A percentile compares a stretch with the other conserved stretches of the same genome.
These are phyloP conservation scores for Paraconiothyrium brasiliense DNA, from an alignment of 2,329 filamentous ascomycete species.

Conservation along the genomic window DNA sequence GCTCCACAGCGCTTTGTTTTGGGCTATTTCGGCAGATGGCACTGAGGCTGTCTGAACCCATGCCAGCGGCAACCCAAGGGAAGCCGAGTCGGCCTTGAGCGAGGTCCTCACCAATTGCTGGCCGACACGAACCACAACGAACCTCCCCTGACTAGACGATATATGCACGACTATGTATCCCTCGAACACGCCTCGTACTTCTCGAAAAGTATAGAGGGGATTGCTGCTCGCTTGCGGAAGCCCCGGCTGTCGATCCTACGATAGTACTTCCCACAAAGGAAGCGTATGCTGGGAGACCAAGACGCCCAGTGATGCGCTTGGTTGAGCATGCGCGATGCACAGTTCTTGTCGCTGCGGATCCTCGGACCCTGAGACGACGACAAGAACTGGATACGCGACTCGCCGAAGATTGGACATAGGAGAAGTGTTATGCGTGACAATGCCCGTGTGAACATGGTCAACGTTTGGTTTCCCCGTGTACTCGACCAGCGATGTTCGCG, in stretches of 20 bases:
- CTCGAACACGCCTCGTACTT: constrained; percentile 9
- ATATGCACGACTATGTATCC: not conserved
- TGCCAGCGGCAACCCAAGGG: constrained; percentile 16
- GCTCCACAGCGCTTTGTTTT: constrained; percentile 5
- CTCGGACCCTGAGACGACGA: not conserved
- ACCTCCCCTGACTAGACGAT: not conserved
- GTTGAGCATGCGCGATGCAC: constrained; percentile 1
- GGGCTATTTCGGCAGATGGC: constrained; percentile 10
- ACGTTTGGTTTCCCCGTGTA: not conserved
- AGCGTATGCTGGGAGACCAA: not conserved
- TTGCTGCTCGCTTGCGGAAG: constrained; percentile 25
- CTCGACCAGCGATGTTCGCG: not conserved
- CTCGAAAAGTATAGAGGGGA: constrained; percentile 15
- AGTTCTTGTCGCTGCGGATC: constrained; percentile 1
- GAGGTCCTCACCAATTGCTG: constrained; percentile 15
- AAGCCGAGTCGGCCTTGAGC: constrained; percentile 6
- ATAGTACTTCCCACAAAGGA: constrained; percentile 15
- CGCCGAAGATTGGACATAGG: not conserved
- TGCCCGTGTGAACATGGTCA: not conserved
- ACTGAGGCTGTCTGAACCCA: constrained; percentile 24
- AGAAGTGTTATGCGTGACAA: not conserved
- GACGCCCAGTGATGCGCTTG: constrained; percentile 6
- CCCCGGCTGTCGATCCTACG: constrained; percentile 22
- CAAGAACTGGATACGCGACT: not conserved
- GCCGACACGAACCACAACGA: constrained; percentile 13